These are phyloP conservation scores for Jackrogersella multiformis DNA, from an alignment of 495 filamentous ascomycete species.

Conservation along the genomic window DNA sequence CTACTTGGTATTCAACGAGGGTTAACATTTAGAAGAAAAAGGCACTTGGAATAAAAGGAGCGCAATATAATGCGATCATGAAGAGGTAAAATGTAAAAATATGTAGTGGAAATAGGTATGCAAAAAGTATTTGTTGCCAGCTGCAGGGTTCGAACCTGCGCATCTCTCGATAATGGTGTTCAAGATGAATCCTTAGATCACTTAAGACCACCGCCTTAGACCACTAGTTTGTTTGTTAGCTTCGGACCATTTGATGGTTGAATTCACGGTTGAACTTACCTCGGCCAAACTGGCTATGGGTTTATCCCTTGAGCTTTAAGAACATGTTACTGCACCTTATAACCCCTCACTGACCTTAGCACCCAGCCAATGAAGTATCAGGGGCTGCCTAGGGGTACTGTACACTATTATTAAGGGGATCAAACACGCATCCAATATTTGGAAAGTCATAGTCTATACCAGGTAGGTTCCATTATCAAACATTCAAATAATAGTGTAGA, in stretches of 20 bases:
- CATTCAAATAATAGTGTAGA: not conserved
- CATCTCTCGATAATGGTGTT: conserved; percentile 44
- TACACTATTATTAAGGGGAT: too few relatives aligned
- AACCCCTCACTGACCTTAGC: not conserved
- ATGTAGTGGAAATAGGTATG: not conserved
- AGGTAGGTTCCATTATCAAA: too few relatives aligned
- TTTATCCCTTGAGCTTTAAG: not conserved
- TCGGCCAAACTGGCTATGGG: conserved; percentile 34
- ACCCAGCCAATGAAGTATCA: not conserved
- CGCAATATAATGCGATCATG: too few relatives aligned
- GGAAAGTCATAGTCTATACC: too few relatives aligned
- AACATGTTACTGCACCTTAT: not conserved
- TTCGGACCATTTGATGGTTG: not conserved
- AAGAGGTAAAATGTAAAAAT: conserved; percentile 1
- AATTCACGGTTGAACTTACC: conserved; percentile 8
- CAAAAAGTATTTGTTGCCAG: conserved; percentile 27
- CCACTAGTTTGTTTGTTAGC: conserved; percentile 27
- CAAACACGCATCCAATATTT: too few relatives aligned
- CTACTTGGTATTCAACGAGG: too few relatives aligned
- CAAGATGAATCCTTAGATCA: conserved; percentile 21
- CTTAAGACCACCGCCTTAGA: conserved; percentile 43
- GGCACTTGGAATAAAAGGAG: not conserved
- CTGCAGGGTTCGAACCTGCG: conserved; percentile 44
- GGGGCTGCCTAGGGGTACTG: too few relatives aligned
- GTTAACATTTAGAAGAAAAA: too few relatives aligned